Evolutionary conservation across 2,329 filamentous ascomycete species (phyloP).

Genomic region (Trichophyton rubrum): DNA sequence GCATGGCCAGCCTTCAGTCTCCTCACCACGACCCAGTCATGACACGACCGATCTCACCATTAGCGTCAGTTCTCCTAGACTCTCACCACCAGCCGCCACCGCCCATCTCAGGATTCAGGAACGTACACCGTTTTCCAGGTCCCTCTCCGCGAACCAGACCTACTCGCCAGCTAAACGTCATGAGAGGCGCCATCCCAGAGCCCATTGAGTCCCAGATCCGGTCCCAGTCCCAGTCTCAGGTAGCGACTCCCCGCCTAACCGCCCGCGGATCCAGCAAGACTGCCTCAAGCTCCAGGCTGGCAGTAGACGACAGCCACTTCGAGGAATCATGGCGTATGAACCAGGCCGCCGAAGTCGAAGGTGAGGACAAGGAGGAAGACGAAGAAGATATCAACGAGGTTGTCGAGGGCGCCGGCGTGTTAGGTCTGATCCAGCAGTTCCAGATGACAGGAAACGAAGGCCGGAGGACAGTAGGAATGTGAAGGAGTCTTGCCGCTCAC

Average conservation of each 20-base stretch:
- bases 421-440: conserved; percentile 56
- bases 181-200: conserved; percentile 23
- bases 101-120: conserved; percentile 27
- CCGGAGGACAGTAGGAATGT: conserved; percentile 28
- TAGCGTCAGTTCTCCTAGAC: conserved; percentile 35
- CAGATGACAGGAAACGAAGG: conserved; percentile 42
- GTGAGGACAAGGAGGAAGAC: conserved; percentile 33
- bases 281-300: conserved; percentile 27
- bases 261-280: conserved; percentile 12
- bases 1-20: background rate
- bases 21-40: conserved; percentile 20
- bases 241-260: conserved; percentile 9
- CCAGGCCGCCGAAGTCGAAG: conserved; percentile 22
- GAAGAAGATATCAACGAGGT: conserved; percentile 37
- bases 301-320: conserved; percentile 44
- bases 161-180: conserved; percentile 16
- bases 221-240: conserved; percentile 3
- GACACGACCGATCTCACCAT: conserved; percentile 24
- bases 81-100: conserved; percentile 33
- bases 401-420: conserved; percentile 43
- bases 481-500: background rate
- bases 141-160: conserved; percentile 23
- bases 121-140: conserved; percentile 15
- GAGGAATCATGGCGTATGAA: conserved; percentile 42
- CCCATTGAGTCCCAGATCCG: conserved; percentile 13